phyloP scores from a whole-genome alignment of 257 asterid species.

The Penstemon eatonii region DNA sequence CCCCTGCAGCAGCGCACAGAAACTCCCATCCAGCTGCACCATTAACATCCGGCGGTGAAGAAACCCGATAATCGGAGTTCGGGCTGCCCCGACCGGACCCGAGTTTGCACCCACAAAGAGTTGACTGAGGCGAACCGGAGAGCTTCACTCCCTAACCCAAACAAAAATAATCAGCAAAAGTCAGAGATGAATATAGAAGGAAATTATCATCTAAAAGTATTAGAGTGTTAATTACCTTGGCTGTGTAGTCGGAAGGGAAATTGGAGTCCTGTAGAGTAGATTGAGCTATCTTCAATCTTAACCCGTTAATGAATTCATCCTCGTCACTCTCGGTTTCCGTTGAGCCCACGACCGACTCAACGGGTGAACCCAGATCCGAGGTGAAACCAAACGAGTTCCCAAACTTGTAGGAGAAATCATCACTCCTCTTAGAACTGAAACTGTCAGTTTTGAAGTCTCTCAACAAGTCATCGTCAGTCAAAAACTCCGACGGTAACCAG shows the following conservation, averaged over 20 bases:
- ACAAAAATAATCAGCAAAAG: background rate
- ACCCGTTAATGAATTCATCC: slow-evolving; percentile 55
- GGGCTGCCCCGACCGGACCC: slow-evolving; percentile 52
- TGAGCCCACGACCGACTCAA: slow-evolving; percentile 56
- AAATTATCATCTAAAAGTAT: too few relatives aligned
- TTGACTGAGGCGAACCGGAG: slow-evolving; percentile 76
- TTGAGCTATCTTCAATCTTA: slow-evolving; percentile 40
- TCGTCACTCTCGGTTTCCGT: slow-evolving; percentile 74
- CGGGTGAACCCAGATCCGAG: slow-evolving; percentile 72
- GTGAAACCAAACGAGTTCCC: slow-evolving; percentile 27
- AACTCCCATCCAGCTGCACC: slow-evolving; percentile 41
- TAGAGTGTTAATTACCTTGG: slow-evolving; percentile 33
- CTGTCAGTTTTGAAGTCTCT: slow-evolving; percentile 33
- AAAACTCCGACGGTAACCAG: slow-evolving; percentile 56
- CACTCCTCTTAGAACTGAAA: background rate
- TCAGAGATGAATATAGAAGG: background rate
- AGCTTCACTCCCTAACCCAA: slow-evolving; percentile 38
- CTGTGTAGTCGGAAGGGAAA: slow-evolving; percentile 24
- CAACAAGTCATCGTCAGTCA: slow-evolving; percentile 50
- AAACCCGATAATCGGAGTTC: slow-evolving; percentile 36
- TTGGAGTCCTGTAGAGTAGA: slow-evolving; percentile 39
- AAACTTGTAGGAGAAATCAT: slow-evolving; percentile 27
- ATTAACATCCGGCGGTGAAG: slow-evolving; percentile 44
- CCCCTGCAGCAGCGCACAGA: slow-evolving; percentile 63
- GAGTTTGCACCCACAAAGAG: slow-evolving; percentile 53